Evolutionary conservation across 352 stramenopile species (phyloP).

Genomic region (Globisporangium uncinulatum): DNA sequence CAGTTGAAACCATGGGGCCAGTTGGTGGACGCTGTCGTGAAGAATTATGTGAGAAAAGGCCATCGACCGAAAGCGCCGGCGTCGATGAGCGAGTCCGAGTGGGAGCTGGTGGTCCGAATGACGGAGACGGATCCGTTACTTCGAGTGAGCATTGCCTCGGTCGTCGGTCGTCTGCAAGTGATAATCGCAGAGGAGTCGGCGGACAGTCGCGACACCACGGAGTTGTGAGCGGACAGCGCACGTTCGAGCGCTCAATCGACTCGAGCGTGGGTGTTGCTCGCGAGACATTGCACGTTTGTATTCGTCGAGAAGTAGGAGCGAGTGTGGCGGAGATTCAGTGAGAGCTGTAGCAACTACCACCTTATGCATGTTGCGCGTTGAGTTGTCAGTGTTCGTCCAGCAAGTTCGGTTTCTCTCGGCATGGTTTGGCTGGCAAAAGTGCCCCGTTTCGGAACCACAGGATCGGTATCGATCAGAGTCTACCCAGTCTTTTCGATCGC

Average conservation of each 20-base stretch:
- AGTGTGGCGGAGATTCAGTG: no score
- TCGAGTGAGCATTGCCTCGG: neutral
- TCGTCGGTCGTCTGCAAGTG: neutral
- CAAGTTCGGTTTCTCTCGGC: no score
- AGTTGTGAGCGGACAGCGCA: neutral
- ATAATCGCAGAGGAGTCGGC: neutral
- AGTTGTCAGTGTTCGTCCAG: no score
- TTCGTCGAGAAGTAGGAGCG: neutral
- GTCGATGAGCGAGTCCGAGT: neutral
- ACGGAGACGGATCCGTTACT: neutral
- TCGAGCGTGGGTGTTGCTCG: neutral
- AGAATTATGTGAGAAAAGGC: neutral
- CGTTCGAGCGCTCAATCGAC: neutral
- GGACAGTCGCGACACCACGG: neutral
- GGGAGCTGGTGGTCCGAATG: neutral
- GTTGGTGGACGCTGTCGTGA: neutral
- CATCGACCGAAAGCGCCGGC: neutral
- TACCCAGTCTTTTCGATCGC: no score
- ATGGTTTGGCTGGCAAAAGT: no score
- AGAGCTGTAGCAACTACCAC: no score
- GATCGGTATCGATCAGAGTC: no score
- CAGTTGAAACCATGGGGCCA: neutral
- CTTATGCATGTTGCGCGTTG: no score
- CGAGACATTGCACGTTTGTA: neutral
- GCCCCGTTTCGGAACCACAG: no score